Evolutionary conservation across 805 yeast species (phyloP), one percentile per base, ranked within the genome.

Genomic region (Candida boidinii): DNA sequence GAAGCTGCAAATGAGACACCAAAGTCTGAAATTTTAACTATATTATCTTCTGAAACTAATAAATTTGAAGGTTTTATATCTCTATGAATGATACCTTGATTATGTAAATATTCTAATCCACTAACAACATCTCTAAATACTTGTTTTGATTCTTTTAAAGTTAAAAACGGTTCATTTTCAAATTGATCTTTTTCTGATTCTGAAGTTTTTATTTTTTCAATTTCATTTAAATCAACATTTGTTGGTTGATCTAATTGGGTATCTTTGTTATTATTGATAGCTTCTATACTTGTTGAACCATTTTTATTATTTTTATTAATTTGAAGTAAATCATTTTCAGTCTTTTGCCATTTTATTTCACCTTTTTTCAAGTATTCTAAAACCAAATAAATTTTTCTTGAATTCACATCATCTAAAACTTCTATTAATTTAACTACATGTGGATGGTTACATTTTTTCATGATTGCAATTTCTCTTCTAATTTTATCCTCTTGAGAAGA

Each of bases 51-150:
- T 19, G 82, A 67, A 3, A 87, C 76, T 36, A 90, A 66, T 37
- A 90, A 56, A 51, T 90, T 90, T 2, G 97, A 95, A 2, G 98
- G 97, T 53, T 90, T 90, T 37, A 90, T 88, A 56, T 90, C 98
- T 42, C 98, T 71, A 58, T 90, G 98, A 13, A 90, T 82, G 28
- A 88, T 84, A 3, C 94, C 95, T 53, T 84, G 94, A 44, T 74
- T 64, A 59, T 92, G 97, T 43, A 90, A 58, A 54, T 88, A 92
- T 56, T 90, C 97, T 23, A 92, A 62, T 0, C 97, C 98, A 22
- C 79, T 59, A 2, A 87, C 68, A 12, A 88, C 92, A 44, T 90
- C 95, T 41, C 95, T 66, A 41, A 87, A 76, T 7, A 83, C 77
- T 37, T 69, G 68, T 39, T 88, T 71, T 0, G 87, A 72, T 53